Conservation (phyloP, 441 rosid species). For the Erodium moschatum region DNA sequence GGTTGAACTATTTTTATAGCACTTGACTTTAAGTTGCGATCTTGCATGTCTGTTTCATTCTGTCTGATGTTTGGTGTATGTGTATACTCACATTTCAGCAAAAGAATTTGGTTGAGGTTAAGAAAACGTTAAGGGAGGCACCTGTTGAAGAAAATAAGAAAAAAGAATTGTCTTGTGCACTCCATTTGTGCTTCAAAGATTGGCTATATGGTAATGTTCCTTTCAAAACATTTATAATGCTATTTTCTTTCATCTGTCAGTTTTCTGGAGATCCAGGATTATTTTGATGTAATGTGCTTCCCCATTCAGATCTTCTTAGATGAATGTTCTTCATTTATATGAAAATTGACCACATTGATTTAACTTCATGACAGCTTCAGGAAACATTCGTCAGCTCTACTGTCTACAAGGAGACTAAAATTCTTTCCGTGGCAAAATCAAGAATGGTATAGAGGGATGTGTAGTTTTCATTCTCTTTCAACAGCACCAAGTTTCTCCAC, state of each 20-base stretch:
- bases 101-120: slow-evolving; percentile 68
- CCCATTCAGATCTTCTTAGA: neutral
- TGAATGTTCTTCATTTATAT: neutral
- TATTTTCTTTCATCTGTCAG: neutral
- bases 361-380: neutral
- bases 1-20: neutral
- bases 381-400: slow-evolving; percentile 7
- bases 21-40: neutral
- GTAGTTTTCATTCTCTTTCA: slow-evolving; percentile 18
- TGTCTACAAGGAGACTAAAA: slow-evolving; percentile 4
- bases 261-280: neutral
- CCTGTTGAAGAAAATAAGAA: slow-evolving; percentile 78
- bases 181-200: slow-evolving; percentile 88
- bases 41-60: slow-evolving; percentile 15
- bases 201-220: slow-evolving; percentile 79
- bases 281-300: neutral
- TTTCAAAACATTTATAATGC: neutral
- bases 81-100: slow-evolving; percentile 33
- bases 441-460: neutral
- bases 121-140: slow-evolving; percentile 58
- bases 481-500: slow-evolving; percentile 17
- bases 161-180: slow-evolving; percentile 70
- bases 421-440: neutral
- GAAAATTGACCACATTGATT: neutral
- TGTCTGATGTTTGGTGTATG: neutral